Evolutionary conservation across 2,329 filamentous ascomycete species (phyloP).

Genomic region (Colletotrichum higginsianum): DNA sequence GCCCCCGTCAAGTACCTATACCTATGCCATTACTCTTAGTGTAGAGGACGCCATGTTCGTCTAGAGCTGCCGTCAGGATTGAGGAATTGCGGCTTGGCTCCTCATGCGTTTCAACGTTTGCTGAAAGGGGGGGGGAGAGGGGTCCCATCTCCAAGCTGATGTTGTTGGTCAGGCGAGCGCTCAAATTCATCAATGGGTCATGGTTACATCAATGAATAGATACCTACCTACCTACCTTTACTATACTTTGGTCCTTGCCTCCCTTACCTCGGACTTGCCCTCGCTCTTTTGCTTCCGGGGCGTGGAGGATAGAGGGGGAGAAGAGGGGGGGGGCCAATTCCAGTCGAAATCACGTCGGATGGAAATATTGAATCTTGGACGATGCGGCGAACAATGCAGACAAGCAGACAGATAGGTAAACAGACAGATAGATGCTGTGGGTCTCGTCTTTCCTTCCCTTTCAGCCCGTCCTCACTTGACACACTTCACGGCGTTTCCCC

Average conservation of each 20-base stretch:
- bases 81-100: not conserved
- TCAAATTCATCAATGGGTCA: not conserved
- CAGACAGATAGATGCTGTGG: too few relatives aligned
- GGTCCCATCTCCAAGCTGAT: not conserved
- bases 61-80: conserved; percentile 2
- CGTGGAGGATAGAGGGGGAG: too few relatives aligned
- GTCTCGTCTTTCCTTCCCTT: not conserved
- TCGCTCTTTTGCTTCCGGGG: not conserved
- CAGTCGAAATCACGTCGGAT: conserved; percentile 8
- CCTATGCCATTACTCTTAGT: not conserved
- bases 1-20: too few relatives aligned
- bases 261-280: not conserved
- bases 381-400: conserved; percentile 4
- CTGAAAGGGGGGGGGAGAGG: not conserved
- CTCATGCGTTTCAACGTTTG: conserved; percentile 36
- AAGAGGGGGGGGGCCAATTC: not conserved
- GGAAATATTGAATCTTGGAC: conserved; percentile 10
- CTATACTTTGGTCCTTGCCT: too few relatives aligned
- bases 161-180: not conserved
- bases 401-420: not conserved
- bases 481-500: not conserved
- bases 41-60: not conserved
- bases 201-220: conserved; percentile 3
- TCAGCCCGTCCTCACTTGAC: not conserved
- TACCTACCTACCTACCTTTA: not conserved